Evolutionary conservation across 441 rosid species (phyloP).

Genomic region (Manihot esculenta): DNA sequence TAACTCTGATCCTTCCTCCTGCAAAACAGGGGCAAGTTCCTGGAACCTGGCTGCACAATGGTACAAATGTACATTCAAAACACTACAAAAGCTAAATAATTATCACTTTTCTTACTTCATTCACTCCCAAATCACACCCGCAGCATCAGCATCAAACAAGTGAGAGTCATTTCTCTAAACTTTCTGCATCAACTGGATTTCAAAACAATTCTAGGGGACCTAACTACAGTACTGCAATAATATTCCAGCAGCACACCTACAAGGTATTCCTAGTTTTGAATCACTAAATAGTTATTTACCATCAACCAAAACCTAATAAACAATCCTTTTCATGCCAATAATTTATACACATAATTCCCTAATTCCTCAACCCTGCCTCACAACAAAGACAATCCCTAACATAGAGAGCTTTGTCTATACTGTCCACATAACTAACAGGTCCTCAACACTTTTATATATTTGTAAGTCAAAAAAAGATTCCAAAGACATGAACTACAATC

Average conservation of each 20-base stretch:
- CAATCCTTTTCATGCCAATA: not conserved
- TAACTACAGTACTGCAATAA: not conserved
- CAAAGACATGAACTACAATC: not conserved
- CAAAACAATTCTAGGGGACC: not conserved
- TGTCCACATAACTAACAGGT: not conserved
- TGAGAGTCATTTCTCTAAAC: not conserved
- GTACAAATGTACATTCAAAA: not conserved
- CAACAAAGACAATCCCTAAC: not conserved
- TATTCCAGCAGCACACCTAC: not conserved
- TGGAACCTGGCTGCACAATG: not conserved
- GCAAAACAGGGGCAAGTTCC: not conserved
- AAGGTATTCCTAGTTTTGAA: not conserved
- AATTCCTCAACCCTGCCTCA: not conserved
- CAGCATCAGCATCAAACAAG: not conserved
- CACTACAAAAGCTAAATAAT: not conserved
- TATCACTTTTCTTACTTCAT: not conserved
- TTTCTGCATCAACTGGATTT: not conserved
- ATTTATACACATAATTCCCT: not conserved
- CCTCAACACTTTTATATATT: not conserved
- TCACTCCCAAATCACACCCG: not conserved
- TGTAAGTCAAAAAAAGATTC: not conserved
- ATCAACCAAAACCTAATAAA: not conserved
- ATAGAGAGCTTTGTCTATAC: not conserved
- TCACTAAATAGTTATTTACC: not conserved
- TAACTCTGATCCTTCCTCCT: not conserved